Evolutionary conservation across 129 eudicot genomes (phyloP), one percentile per base, ranked within the genome.

Genomic region (Ambrosia trifida): DNA sequence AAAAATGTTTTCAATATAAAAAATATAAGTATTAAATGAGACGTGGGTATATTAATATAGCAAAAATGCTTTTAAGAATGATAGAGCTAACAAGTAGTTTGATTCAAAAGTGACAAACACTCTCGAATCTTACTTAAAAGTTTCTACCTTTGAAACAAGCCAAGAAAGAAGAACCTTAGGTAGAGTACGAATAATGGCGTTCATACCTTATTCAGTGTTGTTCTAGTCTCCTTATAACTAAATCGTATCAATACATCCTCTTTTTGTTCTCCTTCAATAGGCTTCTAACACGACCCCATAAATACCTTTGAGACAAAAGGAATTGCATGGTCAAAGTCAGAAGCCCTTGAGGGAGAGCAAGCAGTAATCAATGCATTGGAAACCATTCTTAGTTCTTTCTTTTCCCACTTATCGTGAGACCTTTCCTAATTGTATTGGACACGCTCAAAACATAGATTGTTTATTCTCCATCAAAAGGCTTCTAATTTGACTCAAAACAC

Each of bases 331-430:
- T 35, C 47, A 46, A 43, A 72, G 7, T 72, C 63, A 65, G 69
- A 78, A 72, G 69, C 82, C 82, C 44, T 78, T 78, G 78, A 78
- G 78, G 82, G 78, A 65, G 74, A 78, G 78, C 56, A 73, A 72
- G 54, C 19, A 78, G 72, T 52, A 78, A 78, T 52, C 78, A 78
- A 56, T 78, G 78, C 82, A 59, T 72, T 35, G 78, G 40, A 65
- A 72, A 56, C 30, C 53, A 67, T 60, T 68, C 73, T 77, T 72
- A 59, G 19, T 41, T 52, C 20, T 18, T 28, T 45, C 71, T 24
- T 7, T 18, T 33, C 49, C 14, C 49, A 82, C 67, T 77, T 76
- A 79, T 46, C 63, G 32, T 5, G 5, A 53, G 28, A 43, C 61
- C 33, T 66, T 78, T 70, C 57, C 8, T 31, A 13, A 73, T 4